Evolutionary conservation across 2,329 filamentous ascomycete genomes (phyloP), one percentile per base, ranked within the genome.

Genomic region (Botrytis cinerea): DNA sequence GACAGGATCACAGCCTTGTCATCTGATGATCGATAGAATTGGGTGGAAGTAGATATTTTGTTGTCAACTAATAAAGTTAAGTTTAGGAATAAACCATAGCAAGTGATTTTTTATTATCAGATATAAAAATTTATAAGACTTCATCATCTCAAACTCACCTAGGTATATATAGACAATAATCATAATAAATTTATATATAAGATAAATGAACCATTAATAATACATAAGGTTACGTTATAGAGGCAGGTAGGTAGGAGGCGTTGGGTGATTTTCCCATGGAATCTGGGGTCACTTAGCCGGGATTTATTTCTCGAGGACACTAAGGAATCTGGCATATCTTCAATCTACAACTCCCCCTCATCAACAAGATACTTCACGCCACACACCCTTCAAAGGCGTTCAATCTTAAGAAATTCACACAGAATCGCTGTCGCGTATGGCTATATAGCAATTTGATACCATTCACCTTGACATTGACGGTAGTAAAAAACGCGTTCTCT

Each of bases 281-380:
- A 14, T 9, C 51, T 57, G 51, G 51, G n/a, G 51, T 32, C 28
- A 43, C 18, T 18, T 57, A 43, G 18, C 25, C 18, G 6, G 66
- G 66, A 57, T 68, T 57, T 32, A 32, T 43, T 68, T 54, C 48
- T 43, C 18, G 28, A 57, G 25, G 32, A 16, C 46, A 67, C 64
- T 54, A 68, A 54, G 10, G 66, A 45, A 68, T 57, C 35, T 54
- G 64, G 64, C n/a, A 57, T 57, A 40, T 57, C 48, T 25, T 22
- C 35, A 40, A 57, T 22, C 18, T 32, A 69, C 25, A 25, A 67
- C 51, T 32, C 48, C 66, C 62, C 48, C 66, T 68, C 48, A 43
- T 43, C 35, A 57, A 45, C n/a, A 45, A 57, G 57, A 18, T 67
- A 57, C n/a, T 43, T 59, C 66, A 57, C 66, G 48, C 28, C 48